Conservation (phyloP, 805 yeast genomes). For the Metschnikowia dekortorum region DNA sequence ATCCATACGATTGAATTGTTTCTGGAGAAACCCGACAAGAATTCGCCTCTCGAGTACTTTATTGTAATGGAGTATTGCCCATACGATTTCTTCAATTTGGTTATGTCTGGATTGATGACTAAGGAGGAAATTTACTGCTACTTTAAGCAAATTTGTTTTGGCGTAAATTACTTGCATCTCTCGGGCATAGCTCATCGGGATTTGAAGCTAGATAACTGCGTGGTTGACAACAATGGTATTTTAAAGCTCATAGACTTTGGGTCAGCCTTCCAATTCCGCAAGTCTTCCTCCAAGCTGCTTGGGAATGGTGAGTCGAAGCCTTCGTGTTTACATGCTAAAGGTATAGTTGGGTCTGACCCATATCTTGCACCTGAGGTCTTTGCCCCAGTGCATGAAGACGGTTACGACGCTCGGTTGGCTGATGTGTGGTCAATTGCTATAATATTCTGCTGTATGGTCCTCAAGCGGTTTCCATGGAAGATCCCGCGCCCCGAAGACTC, state of each 20-base stretch:
- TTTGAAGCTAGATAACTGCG: conserved; percentile 89
- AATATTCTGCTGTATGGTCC: conserved; percentile 84
- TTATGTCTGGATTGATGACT: conserved; percentile 81
- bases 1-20: conserved; percentile 78
- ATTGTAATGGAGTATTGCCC: conserved; percentile 94
- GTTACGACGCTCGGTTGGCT: conserved; percentile 81
- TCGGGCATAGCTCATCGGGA: conserved; percentile 92
- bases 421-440: conserved; percentile 95
- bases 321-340: conserved; percentile 60
- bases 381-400: conserved; percentile 24
- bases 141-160: conserved; percentile 73
- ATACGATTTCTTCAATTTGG: conserved; percentile 86
- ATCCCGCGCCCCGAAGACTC: conserved; percentile 76
- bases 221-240: conserved; percentile 68
- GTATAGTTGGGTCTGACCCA: conserved; percentile 95
- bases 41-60: conserved; percentile 34
- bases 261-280: conserved; percentile 77
- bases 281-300: conserved; percentile 30
- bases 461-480: conserved; percentile 93
- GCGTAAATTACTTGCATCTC: conserved; percentile 70
- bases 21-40: conserved; percentile 40
- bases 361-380: conserved; percentile 92
- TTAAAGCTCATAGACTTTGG: conserved; percentile 92
- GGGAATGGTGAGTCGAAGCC: conserved; percentile 38
- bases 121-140: conserved; percentile 71